Conservation (phyloP, 1,284 basidiomycete species). For the Cryptococcus jaspeensis region DNA sequence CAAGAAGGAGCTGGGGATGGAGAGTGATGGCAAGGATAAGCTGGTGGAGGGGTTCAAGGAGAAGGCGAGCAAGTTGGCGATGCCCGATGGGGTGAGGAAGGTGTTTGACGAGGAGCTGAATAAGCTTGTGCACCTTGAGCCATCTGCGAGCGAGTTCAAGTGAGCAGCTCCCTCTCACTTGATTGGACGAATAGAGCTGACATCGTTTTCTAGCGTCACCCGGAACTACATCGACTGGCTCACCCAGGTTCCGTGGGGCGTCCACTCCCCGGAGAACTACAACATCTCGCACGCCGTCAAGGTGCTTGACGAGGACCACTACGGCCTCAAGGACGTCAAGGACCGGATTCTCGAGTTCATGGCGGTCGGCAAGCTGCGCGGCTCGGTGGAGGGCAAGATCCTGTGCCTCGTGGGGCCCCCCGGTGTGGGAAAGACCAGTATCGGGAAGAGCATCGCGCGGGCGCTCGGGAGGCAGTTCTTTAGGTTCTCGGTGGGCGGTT, state of each 20-base stretch:
- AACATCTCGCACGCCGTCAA: slow-evolving; percentile 78
- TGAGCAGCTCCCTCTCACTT: slow-evolving; percentile 22
- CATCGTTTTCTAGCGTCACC: slow-evolving; percentile 64
- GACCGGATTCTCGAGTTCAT: slow-evolving; percentile 97
- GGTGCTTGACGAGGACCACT: slow-evolving; percentile 95
- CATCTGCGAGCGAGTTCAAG: slow-evolving; percentile 87
- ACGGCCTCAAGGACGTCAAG: slow-evolving; percentile 93
- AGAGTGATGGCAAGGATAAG: slow-evolving; percentile 91
- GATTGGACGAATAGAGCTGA: background rate
- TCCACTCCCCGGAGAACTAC: slow-evolving; percentile 91
- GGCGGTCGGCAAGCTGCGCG: slow-evolving; percentile 93
- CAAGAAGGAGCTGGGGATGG: slow-evolving; percentile 97
- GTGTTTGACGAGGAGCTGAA: slow-evolving; percentile 96
- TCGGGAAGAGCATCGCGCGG: slow-evolving; percentile 73
- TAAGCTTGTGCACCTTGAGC: slow-evolving; percentile 89
- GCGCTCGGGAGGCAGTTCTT: slow-evolving; percentile 51
- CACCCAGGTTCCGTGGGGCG: slow-evolving; percentile 95
- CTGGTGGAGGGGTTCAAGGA: slow-evolving; percentile 95
- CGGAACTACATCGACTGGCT: slow-evolving; percentile 95
- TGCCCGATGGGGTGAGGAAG: slow-evolving; percentile 89
- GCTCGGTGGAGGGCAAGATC: slow-evolving; percentile 97
- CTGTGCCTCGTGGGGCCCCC: slow-evolving; percentile 95
- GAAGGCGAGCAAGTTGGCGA: slow-evolving; percentile 78
- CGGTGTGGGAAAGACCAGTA: slow-evolving; percentile 93
- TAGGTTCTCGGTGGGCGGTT: slow-evolving; percentile 86